phyloP scores from a whole-genome alignment of 768 basidiomycete genomes.

The Lepiota brunneoincarnata region DNA sequence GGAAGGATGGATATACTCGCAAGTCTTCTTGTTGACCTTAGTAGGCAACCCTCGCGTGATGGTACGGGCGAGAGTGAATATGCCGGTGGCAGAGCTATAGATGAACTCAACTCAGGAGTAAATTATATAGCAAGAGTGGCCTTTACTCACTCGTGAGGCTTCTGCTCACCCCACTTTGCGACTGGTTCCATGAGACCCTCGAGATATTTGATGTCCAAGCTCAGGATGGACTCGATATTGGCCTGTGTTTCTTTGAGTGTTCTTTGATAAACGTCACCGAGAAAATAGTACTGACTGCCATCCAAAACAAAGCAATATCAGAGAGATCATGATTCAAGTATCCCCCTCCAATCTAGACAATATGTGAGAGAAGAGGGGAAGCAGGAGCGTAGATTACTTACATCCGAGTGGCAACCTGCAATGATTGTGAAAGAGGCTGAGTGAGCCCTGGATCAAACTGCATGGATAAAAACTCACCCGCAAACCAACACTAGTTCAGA shows the following conservation, averaged over 20 bases:
- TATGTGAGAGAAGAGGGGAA: background rate
- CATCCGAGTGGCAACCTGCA: slow-evolving; percentile 41
- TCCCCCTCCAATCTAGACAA: slow-evolving; percentile 63
- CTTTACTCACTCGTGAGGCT: slow-evolving; percentile 58
- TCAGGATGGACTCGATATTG: slow-evolving; percentile 52
- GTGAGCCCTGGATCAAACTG: background rate
- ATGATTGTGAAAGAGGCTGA: slow-evolving; percentile 3
- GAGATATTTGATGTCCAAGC: slow-evolving; percentile 55
- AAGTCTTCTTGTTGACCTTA: slow-evolving; percentile 39
- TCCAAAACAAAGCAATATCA: slow-evolving; percentile 62
- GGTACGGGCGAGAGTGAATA: slow-evolving; percentile 46
- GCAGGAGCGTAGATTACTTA: slow-evolving; percentile 20
- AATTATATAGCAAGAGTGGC: background rate
- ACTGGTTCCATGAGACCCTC: slow-evolving; percentile 46
- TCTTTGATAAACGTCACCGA: background rate
- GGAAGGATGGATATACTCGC: slow-evolving; percentile 63
- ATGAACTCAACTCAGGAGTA: background rate
- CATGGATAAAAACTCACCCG: slow-evolving; percentile 37
- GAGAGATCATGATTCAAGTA: slow-evolving; percentile 66
- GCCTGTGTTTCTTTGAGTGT: slow-evolving; percentile 34
- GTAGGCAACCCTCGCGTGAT: slow-evolving; percentile 49
- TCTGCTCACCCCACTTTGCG: slow-evolving; percentile 58
- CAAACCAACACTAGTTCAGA: slow-evolving; percentile 66
- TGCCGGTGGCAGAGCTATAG: slow-evolving; percentile 48
- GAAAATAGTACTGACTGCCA: slow-evolving; percentile 40